These are phyloP conservation scores for Eremothecium sinecaudum DNA, from an alignment of 1,139 yeast genomes.

Conservation along the genomic window DNA sequence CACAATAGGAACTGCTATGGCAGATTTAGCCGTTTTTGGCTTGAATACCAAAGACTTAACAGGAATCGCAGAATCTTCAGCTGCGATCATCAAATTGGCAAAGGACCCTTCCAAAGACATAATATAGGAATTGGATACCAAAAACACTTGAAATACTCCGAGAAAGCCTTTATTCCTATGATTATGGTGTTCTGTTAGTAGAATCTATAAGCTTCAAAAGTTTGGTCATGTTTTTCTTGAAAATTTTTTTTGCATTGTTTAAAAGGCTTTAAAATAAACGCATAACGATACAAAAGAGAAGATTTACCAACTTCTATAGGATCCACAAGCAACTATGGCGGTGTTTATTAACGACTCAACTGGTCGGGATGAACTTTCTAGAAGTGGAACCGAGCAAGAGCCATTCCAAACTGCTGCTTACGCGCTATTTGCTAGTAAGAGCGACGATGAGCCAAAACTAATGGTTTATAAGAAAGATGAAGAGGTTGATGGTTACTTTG, in stretches of 20 bases:
- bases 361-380: constrained; percentile 53
- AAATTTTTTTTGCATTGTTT: too few relatives aligned
- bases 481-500: constrained; percentile 53
- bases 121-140: not conserved
- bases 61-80: constrained; percentile 38
- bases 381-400: constrained; percentile 50
- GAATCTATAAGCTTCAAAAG: too few relatives aligned
- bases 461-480: constrained; percentile 57
- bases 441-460: constrained; percentile 44
- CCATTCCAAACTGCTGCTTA: constrained; percentile 82
- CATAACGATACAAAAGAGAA: too few relatives aligned
- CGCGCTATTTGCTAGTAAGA: constrained; percentile 44
- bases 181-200: too few relatives aligned
- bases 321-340: constrained; percentile 19
- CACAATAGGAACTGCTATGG: constrained; percentile 71
- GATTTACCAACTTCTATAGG: not conserved
- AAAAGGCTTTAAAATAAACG: not conserved
- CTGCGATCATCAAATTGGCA: constrained; percentile 45
- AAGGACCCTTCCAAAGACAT: constrained; percentile 57
- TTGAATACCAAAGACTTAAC: constrained; percentile 78
- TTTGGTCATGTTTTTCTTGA: too few relatives aligned
- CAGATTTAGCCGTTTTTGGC: constrained; percentile 83
- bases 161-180: too few relatives aligned
- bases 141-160: not conserved
- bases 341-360: constrained; percentile 61